phyloP scores from a whole-genome alignment of 176 grass and related monocot species.

The Metroxylon sagu region DNA sequence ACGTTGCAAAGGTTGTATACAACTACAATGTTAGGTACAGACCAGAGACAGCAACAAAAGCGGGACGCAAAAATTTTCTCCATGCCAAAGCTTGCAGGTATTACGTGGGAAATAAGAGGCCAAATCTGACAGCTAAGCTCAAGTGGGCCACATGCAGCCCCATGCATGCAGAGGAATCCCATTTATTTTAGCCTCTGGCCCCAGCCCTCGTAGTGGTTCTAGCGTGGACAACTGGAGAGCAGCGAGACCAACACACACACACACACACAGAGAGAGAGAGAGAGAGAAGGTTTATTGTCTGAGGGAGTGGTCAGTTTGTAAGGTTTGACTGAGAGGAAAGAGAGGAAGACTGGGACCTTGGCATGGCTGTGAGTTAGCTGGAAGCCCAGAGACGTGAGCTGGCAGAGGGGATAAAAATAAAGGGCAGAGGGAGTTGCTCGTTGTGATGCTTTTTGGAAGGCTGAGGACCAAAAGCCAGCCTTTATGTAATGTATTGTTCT shows the following conservation, averaged over 20 bases:
- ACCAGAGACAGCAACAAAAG: slow-evolving; percentile 1
- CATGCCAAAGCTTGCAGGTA: background rate
- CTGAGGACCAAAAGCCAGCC: too few species aligned
- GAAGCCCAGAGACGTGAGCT: slow-evolving; percentile 56
- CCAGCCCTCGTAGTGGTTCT: slow-evolving; percentile 28
- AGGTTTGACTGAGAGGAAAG: slow-evolving; percentile 24
- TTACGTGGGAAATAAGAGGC: background rate
- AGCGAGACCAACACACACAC: background rate
- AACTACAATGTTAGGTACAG: background rate
- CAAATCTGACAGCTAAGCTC: slow-evolving; percentile 17
- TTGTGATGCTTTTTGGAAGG: too few species aligned
- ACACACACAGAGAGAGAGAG: slow-evolving; percentile 20
- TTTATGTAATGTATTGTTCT: too few species aligned
- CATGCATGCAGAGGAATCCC: slow-evolving; percentile 27
- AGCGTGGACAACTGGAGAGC: slow-evolving; percentile 65
- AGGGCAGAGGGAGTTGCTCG: too few species aligned
- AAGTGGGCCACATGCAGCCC: slow-evolving; percentile 26
- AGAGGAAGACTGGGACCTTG: slow-evolving; percentile 24
- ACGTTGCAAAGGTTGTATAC: too few species aligned
- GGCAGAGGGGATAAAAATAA: slow-evolving; percentile 23
- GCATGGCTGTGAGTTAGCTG: slow-evolving; percentile 53
- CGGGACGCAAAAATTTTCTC: background rate
- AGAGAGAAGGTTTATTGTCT: slow-evolving; percentile 6
- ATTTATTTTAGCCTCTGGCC: slow-evolving; percentile 24
- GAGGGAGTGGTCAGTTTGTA: slow-evolving; percentile 30